Evolutionary conservation across 1,284 basidiomycete species (phyloP).

Genomic region (Vanrija sp.): DNA sequence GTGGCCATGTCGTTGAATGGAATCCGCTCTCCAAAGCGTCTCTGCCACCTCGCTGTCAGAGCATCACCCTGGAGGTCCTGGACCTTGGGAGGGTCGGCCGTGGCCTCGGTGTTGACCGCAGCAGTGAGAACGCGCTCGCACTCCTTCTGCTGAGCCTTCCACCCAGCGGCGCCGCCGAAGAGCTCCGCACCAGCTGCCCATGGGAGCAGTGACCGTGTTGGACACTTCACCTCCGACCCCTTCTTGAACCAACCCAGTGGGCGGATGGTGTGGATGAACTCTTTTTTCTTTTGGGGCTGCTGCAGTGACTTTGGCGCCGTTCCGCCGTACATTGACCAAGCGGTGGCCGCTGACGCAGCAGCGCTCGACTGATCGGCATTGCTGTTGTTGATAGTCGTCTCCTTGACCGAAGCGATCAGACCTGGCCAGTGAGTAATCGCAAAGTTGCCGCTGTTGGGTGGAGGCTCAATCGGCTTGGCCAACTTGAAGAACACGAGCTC

Average conservation of each 20-base stretch:
- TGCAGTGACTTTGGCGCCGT: slow-evolving; percentile 6
- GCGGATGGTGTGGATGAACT: slow-evolving; percentile 25
- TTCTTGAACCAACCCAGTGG: slow-evolving; percentile 37
- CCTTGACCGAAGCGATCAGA: slow-evolving; percentile 19
- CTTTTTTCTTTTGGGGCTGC: neutral
- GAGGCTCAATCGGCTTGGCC: slow-evolving; percentile 20
- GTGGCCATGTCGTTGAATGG: slow-evolving; percentile 27
- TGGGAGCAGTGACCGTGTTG: slow-evolving; percentile 29
- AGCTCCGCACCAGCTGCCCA: slow-evolving; percentile 31
- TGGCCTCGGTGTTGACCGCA: slow-evolving; percentile 21
- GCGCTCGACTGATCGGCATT: neutral
- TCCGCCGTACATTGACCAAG: slow-evolving; percentile 19
- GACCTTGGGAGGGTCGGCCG: slow-evolving; percentile 14
- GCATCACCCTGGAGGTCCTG: neutral
- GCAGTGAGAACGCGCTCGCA: slow-evolving; percentile 22
- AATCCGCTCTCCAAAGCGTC: slow-evolving; percentile 27
- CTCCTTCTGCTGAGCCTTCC: slow-evolving; percentile 27
- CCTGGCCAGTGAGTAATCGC: slow-evolving; percentile 44
- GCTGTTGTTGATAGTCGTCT: neutral
- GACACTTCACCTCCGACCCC: slow-evolving; percentile 18
- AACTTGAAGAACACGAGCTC: slow-evolving; percentile 41
- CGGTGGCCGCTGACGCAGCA: slow-evolving; percentile 10
- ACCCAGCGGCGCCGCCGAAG: slow-evolving; percentile 28
- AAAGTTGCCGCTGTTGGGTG: slow-evolving; percentile 11
- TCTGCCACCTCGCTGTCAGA: slow-evolving; percentile 24